These are phyloP conservation scores for Hansenula lynferdii DNA, from an alignment of 1,139 yeast genomes.

Conservation along the genomic window DNA sequence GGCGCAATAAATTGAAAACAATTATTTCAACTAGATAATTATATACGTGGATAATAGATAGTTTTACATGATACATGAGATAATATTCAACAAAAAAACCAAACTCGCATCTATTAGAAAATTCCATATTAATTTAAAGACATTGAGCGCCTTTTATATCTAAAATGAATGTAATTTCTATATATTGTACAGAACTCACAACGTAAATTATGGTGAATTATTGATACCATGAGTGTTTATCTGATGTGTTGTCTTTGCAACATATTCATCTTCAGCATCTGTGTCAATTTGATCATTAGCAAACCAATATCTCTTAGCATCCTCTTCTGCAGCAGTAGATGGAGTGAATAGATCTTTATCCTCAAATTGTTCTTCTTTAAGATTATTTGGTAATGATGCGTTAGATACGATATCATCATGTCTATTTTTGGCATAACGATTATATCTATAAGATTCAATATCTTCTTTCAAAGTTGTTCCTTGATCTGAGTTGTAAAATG, in stretches of 20 bases:
- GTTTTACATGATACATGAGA: too few relatives aligned
- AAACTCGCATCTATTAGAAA: too few relatives aligned
- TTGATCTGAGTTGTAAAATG: slow-evolving; percentile 11
- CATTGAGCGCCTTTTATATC: too few relatives aligned
- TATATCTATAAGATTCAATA: background rate
- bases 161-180: too few relatives aligned
- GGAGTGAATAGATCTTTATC: slow-evolving; percentile 23
- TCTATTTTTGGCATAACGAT: background rate
- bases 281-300: slow-evolving; percentile 11
- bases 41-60: too few relatives aligned
- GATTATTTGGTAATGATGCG: background rate
- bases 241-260: slow-evolving; percentile 17
- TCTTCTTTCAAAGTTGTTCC: slow-evolving; percentile 9
- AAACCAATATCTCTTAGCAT: slow-evolving; percentile 28
- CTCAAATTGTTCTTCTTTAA: slow-evolving; percentile 11
- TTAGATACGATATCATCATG: background rate
- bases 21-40: too few relatives aligned
- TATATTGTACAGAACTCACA: too few relatives aligned
- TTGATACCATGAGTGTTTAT: slow-evolving; percentile 6
- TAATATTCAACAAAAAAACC: too few relatives aligned
- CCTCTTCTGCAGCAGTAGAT: slow-evolving; percentile 27
- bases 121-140: too few relatives aligned
- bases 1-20: too few relatives aligned
- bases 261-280: slow-evolving; percentile 14
- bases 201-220: too few relatives aligned